Evolutionary conservation across 1,284 basidiomycete species (phyloP).

Genomic region (Tremellales sp.): DNA sequence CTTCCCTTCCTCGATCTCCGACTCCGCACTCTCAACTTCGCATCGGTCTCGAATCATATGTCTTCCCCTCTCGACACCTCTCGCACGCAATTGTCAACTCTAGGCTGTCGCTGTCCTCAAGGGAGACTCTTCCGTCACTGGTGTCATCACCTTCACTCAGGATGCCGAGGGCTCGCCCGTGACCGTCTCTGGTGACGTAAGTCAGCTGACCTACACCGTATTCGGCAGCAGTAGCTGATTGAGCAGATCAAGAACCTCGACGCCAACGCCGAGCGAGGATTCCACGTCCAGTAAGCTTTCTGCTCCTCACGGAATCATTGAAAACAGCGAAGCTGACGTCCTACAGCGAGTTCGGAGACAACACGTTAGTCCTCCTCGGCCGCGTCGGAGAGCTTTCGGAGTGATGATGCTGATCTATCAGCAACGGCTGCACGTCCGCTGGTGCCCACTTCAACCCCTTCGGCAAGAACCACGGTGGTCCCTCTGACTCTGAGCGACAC

Average conservation of each 20-base stretch:
- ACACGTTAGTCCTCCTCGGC: no score
- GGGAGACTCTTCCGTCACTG: slow-evolving; percentile 59
- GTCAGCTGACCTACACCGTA: slow-evolving; percentile 10
- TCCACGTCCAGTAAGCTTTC: slow-evolving; percentile 69
- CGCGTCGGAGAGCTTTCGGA: no score
- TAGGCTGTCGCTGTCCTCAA: slow-evolving; percentile 66
- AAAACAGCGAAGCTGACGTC: slow-evolving; percentile 5
- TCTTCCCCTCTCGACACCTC: neutral
- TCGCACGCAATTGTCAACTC: neutral
- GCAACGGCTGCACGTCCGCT: slow-evolving; percentile 63
- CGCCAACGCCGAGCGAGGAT: slow-evolving; percentile 61
- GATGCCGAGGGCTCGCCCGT: slow-evolving; percentile 55
- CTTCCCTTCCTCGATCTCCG: neutral
- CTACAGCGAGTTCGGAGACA: slow-evolving; percentile 62
- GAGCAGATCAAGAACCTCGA: slow-evolving; percentile 58
- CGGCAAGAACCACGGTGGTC: slow-evolving; percentile 63
- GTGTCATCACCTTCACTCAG: slow-evolving; percentile 66
- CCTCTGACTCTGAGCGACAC: slow-evolving; percentile 58
- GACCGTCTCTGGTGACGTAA: slow-evolving; percentile 56
- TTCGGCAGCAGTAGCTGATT: neutral
- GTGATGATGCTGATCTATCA: slow-evolving; percentile 7
- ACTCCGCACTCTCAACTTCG: neutral
- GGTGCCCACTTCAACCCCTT: slow-evolving; percentile 74
- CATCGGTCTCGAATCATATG: neutral
- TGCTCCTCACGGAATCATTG: neutral